phyloP scores from a whole-genome alignment of 1,139 yeast species.

The Diutina mesorugosa region DNA sequence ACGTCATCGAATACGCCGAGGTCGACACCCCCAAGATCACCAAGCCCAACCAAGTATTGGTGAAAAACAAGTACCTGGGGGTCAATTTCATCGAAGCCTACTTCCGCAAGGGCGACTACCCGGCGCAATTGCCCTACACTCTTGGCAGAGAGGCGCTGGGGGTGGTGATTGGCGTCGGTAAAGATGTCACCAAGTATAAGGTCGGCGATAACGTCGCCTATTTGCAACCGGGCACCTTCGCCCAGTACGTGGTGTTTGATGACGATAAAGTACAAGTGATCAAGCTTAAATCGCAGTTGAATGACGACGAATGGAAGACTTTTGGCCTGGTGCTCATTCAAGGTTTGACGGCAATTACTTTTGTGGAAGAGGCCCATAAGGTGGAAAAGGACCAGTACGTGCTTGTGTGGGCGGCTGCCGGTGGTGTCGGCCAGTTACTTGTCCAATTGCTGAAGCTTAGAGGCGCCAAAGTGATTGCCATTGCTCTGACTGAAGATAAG shows the following conservation, averaged over 20 bases:
- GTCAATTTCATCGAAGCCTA: slow-evolving; percentile 75
- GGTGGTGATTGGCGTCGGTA: slow-evolving; percentile 54
- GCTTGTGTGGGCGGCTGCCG: slow-evolving; percentile 87
- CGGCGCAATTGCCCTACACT: slow-evolving; percentile 41
- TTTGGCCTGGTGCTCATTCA: slow-evolving; percentile 57
- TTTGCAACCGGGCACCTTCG: slow-evolving; percentile 39
- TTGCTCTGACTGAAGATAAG: slow-evolving; percentile 67
- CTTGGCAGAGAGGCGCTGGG: slow-evolving; percentile 87
- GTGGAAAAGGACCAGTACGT: slow-evolving; percentile 59
- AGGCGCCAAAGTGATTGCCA: slow-evolving; percentile 77
- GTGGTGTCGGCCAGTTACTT: slow-evolving; percentile 73
- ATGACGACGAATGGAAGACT: slow-evolving; percentile 33
- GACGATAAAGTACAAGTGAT: slow-evolving; percentile 18
- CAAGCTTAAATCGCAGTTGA: slow-evolving; percentile 34
- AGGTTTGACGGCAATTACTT: slow-evolving; percentile 69
- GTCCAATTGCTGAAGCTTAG: slow-evolving; percentile 45
- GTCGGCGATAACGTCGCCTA: slow-evolving; percentile 71
- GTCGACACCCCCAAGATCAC: slow-evolving; percentile 45
- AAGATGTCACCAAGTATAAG: slow-evolving; percentile 36
- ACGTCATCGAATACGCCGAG: slow-evolving; percentile 32
- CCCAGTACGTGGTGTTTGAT: slow-evolving; percentile 51
- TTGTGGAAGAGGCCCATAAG: slow-evolving; percentile 50
- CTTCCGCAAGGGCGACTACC: slow-evolving; percentile 68
- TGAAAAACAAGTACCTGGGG: slow-evolving; percentile 67
- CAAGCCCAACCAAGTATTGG: slow-evolving; percentile 40